A percentile compares a stretch with the other conserved stretches of the same genome.
phyloP scores from a whole-genome alignment of 2,329 filamentous ascomycete species.

The Fusarium fujikuroi region DNA sequence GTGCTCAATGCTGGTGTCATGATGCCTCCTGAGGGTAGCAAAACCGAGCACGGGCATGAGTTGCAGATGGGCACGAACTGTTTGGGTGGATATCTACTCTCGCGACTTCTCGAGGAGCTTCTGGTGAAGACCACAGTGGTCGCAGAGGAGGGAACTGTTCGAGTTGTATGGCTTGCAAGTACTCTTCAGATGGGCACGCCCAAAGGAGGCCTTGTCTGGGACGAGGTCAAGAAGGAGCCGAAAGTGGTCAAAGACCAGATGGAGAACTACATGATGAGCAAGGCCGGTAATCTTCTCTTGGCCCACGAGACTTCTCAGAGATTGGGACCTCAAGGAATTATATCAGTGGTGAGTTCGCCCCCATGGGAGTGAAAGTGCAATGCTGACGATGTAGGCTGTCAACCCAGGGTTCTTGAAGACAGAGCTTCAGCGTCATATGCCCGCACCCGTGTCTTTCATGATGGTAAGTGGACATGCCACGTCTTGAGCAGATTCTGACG shows the following conservation, averaged over 20 bases:
- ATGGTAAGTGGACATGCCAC: slow-evolving; percentile 10
- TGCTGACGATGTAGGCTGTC: slow-evolving; percentile 20
- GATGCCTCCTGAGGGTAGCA: slow-evolving; percentile 32
- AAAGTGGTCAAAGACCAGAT: slow-evolving; percentile 26
- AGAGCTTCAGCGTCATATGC: slow-evolving; percentile 32
- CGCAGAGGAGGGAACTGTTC: slow-evolving; percentile 13
- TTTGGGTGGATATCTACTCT: slow-evolving; percentile 29
- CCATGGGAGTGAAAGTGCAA: not conserved
- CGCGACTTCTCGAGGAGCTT: slow-evolving; percentile 13
- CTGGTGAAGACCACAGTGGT: slow-evolving; percentile 4
- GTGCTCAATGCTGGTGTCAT: slow-evolving; percentile 37
- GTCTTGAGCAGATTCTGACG: not conserved
- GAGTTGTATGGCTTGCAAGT: slow-evolving; percentile 32
- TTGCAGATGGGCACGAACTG: slow-evolving; percentile 39
- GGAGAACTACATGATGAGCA: slow-evolving; percentile 41
- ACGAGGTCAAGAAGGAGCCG: slow-evolving; percentile 21
- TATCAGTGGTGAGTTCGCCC: slow-evolving; percentile 19
- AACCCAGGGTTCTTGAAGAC: slow-evolving; percentile 38
- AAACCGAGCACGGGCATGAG: slow-evolving; percentile 28
- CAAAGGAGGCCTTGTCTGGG: slow-evolving; percentile 29
- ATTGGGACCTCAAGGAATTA: slow-evolving; percentile 21
- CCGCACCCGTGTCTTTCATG: slow-evolving; percentile 27
- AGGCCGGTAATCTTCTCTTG: slow-evolving; percentile 30
- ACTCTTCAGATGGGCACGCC: slow-evolving; percentile 31
- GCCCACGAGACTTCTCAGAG: slow-evolving; percentile 21